phyloP scores from a whole-genome alignment of 257 asterid species.

The Echium plantagineum region DNA sequence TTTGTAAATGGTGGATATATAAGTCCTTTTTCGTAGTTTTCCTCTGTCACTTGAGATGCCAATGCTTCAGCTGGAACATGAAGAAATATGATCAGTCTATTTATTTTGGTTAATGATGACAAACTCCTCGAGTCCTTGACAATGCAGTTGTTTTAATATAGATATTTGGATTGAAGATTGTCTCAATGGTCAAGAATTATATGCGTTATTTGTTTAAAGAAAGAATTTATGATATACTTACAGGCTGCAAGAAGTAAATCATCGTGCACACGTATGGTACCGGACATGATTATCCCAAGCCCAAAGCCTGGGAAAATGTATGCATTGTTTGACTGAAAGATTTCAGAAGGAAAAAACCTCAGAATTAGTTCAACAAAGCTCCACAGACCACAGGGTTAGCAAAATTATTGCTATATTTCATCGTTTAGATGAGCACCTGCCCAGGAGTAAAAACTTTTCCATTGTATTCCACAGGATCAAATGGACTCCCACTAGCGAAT shows the following conservation, averaged over 20 bases:
- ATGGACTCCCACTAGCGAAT: conserved; percentile 92
- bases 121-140: no score
- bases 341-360: neutral
- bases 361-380: neutral
- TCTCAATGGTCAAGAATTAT: neutral
- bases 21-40: conserved; percentile 64
- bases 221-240: conserved; percentile 26
- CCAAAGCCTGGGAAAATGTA: conserved; percentile 95
- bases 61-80: conserved; percentile 64
- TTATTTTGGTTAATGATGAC: no score
- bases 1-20: conserved; percentile 76
- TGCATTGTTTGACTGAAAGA: conserved; percentile 79
- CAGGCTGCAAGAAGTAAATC: conserved; percentile 83
- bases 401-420: neutral
- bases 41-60: conserved; percentile 65
- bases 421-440: conserved; percentile 43
- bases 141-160: no score
- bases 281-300: conserved; percentile 85
- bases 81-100: neutral
- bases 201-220: neutral
- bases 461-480: conserved; percentile 60
- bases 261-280: conserved; percentile 84
- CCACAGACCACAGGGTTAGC: neutral
- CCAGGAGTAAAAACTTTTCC: conserved; percentile 62
- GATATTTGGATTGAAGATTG: no score